phyloP scores from a whole-genome alignment of 2,329 filamentous ascomycete genomes.

The Trichoderma endophyticum region DNA sequence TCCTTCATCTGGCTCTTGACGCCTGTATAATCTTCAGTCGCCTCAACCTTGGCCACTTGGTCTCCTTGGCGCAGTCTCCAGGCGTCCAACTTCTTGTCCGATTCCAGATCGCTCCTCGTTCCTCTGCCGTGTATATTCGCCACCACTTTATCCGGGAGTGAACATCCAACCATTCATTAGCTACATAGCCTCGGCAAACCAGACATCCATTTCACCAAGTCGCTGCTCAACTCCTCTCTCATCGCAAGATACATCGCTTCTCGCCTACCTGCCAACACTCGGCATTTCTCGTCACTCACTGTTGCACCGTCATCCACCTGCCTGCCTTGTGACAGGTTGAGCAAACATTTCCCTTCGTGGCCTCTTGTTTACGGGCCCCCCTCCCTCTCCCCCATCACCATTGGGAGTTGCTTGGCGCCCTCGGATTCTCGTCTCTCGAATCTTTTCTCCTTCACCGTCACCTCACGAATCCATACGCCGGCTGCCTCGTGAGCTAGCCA shows the following conservation, averaged over 20 bases:
- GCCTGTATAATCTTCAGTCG: neutral
- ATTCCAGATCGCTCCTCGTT: neutral
- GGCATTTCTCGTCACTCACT: slow-evolving; percentile 11
- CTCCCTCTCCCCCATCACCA: neutral
- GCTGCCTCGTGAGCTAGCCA: neutral
- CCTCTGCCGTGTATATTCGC: neutral
- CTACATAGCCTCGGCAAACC: slow-evolving; percentile 5
- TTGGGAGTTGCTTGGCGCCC: neutral
- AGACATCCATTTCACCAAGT: neutral
- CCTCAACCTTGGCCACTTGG: neutral
- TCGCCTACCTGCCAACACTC: slow-evolving; percentile 11
- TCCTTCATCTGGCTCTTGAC: neutral
- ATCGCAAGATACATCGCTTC: neutral
- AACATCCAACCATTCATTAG: neutral
- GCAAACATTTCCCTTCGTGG: slow-evolving; percentile 18
- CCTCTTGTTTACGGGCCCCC: slow-evolving; percentile 11
- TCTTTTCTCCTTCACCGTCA: neutral
- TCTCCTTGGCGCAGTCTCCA: neutral
- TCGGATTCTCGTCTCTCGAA: neutral
- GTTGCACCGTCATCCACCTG: slow-evolving; percentile 20
- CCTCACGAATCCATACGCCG: neutral
- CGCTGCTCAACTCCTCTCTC: neutral
- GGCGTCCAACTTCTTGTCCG: neutral
- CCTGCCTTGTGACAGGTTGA: slow-evolving; percentile 20
- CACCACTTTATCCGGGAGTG: neutral